Percentiles rank a stretch among this genome's conserved stretches.
Evolutionary conservation across 495 filamentous ascomycete genomes (phyloP).

Genomic region (Neurospora sp.): DNA sequence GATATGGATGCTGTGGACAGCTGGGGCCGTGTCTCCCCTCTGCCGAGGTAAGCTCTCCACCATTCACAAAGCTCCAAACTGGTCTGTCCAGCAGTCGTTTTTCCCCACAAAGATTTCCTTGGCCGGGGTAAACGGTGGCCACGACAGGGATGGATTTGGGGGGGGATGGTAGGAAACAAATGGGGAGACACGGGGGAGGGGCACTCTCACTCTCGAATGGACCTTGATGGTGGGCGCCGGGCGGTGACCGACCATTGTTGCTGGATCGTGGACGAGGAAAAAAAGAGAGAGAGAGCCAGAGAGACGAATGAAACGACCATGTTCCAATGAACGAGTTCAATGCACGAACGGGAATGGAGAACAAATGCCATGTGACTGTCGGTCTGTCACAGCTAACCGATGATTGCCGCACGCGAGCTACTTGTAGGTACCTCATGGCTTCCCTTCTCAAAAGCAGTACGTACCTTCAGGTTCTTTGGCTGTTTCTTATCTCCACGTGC

Average conservation of each 20-base stretch:
- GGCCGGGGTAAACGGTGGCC: not conserved
- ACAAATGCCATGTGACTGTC: slow-evolving; percentile 11
- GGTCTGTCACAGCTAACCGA: slow-evolving; percentile 1
- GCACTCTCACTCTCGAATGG: not conserved
- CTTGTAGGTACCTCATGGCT: not conserved
- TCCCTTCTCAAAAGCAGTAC: not conserved
- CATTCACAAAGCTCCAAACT: not conserved
- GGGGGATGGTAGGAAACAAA: not conserved
- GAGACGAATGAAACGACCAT: slow-evolving; percentile 4
- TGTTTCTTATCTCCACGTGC: slow-evolving; percentile 10
- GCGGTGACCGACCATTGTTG: not conserved
- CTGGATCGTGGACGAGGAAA: not conserved
- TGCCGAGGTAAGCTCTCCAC: not conserved
- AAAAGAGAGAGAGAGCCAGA: not conserved
- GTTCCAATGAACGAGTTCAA: not conserved
- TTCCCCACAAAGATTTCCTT: not conserved
- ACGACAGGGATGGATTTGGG: not conserved
- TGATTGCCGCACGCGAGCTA: not conserved
- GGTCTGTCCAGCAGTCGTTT: not conserved
- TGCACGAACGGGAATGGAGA: not conserved
- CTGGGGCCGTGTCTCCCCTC: not conserved
- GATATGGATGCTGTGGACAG: not conserved
- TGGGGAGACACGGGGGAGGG: not conserved
- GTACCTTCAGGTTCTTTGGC: not conserved
- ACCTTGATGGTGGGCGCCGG: not conserved